Evolutionary conservation across 108 stramenopile genomes (phyloP), one percentile per base, ranked within the genome.

Genomic region (Cyclotella baltica): DNA sequence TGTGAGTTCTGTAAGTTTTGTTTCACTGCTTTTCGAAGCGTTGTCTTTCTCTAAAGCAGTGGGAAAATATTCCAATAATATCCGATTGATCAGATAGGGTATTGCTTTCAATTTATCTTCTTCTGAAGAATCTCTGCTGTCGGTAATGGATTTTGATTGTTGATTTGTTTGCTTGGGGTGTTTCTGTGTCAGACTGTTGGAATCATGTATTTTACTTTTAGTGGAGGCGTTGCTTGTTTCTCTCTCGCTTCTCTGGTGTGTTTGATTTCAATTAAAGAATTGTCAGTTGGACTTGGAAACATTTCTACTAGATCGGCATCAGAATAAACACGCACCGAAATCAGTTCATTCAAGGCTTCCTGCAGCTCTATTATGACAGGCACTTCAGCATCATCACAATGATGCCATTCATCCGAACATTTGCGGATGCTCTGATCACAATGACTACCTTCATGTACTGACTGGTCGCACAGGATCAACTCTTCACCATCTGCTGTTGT

Each of bases 21-120:
- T 4, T 33, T 5, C 0, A 16, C 9, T 34, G 55, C 9, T 40
- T 13, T 19, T n/a, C 2, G 36, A 25, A n/a, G 59, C n/a, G 23
- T 3, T 31, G 25, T 64, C 6, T 27, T 27, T 55, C 27, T 27
- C 22, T 0, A 46, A 46, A 5, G 37, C 22, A 43, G 73, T 36
- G 3, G 62, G 48, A 55, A 40, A 77, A 58, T 77, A 62, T 19
- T 77, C 70, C 63, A 61, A 22, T n/a, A 78, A 40, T 40, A 65
- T 63, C 1, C 56, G 64, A 55, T 77, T 77, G 69, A 77, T 50
- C 46, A 77, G 40, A 55, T 77, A 70, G 20, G 77, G 77, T 51
- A 77, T 77, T 47, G 51, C 36, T 36, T 55, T 40, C 6, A 55
- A 43, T 62, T 31, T 25, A n/a, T 48, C 36, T n/a, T 77, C 61